Evolutionary conservation across 495 filamentous ascomycete genomes (phyloP).

Genomic region (Usnea hakonensis): DNA sequence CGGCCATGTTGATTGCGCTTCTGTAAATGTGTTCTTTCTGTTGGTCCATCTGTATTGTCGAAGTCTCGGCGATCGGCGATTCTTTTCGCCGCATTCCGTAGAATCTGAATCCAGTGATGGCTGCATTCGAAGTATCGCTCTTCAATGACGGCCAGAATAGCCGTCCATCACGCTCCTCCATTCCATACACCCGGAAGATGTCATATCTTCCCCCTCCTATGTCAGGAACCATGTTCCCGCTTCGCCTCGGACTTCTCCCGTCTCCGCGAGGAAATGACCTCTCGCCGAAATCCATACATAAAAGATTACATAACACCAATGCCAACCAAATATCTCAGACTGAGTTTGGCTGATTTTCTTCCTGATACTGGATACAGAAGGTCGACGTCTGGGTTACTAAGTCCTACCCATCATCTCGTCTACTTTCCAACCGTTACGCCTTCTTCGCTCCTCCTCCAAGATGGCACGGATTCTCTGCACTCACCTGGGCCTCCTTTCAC

Average conservation of each 20-base stretch:
- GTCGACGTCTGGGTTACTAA: slow-evolving; percentile 37
- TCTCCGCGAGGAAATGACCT: slow-evolving; percentile 13
- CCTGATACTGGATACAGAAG: slow-evolving; percentile 14
- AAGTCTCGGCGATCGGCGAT: neutral
- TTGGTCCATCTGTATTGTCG: neutral
- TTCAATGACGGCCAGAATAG: neutral
- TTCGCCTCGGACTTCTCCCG: slow-evolving; percentile 6
- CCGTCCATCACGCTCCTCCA: neutral
- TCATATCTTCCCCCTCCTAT: neutral
- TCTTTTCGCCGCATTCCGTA: neutral
- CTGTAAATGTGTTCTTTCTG: neutral
- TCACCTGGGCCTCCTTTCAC: slow-evolving; percentile 56
- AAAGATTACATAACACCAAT: slow-evolving; percentile 59
- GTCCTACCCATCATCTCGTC: slow-evolving; percentile 60
- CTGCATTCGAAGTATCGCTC: neutral
- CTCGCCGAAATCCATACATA: slow-evolving; percentile 47
- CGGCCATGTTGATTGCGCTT: slow-evolving; percentile 51
- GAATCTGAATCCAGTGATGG: neutral
- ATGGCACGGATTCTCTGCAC: slow-evolving; percentile 67
- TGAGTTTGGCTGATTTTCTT: slow-evolving; percentile 54
- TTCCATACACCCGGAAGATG: neutral
- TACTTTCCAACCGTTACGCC: slow-evolving; percentile 59
- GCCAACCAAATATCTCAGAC: slow-evolving; percentile 57
- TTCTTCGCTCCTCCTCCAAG: slow-evolving; percentile 47
- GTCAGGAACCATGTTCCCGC: neutral